Evolutionary conservation across 2,329 filamentous ascomycete species (phyloP), one percentile per base, ranked within the genome.

Genomic region (Nemania sp.): DNA sequence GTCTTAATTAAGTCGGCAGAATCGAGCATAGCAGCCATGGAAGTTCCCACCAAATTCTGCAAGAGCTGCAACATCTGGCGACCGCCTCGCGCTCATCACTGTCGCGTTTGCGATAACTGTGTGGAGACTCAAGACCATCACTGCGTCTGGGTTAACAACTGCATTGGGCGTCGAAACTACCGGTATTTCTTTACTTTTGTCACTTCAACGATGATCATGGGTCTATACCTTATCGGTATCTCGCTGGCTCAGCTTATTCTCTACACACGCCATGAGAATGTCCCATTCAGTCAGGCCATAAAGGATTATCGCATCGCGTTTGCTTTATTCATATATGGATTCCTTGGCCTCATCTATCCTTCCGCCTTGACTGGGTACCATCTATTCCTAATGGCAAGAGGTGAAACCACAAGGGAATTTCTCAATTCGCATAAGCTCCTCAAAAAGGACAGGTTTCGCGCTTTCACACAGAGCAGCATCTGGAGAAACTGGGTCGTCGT

Each of bases 81-180:
- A 2, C 94, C 94, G 30, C 92, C 93, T 23, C 89, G 94, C 54
- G 91, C 91, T 54, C 95, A 99, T 69, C 94, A 99, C 74, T 99
- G 94, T 73, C 89, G 94, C 52, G 82, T 96, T 23, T 99, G 94
- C 74, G 93, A 99, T 73, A 97, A 95, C 71, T 99, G 94, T 70
- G 84, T 99, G 56, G 94, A 99, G 72, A 96, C 91, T 0, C 91
- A 97, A 63, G 94, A 99, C 68, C 94, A 99, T 68, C 94, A 99
- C 73, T 99, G 94, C 67, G 92, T 97, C 14, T 99, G 94, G 94
- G 83, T 99, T 60, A 99, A 99, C 75, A 99, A 99, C 71, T 99
- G 94, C 62, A 88, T 99, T 44, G 94, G 94, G 37, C 88, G 93
- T 61, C 90, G 94, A 65, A 99, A 99, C 75, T 99, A 99, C 75